A percentile compares a stretch with the other conserved stretches of the same genome.
Conservation (phyloP, 1,284 basidiomycete genomes). For the Clitocybe nebularis region DNA sequence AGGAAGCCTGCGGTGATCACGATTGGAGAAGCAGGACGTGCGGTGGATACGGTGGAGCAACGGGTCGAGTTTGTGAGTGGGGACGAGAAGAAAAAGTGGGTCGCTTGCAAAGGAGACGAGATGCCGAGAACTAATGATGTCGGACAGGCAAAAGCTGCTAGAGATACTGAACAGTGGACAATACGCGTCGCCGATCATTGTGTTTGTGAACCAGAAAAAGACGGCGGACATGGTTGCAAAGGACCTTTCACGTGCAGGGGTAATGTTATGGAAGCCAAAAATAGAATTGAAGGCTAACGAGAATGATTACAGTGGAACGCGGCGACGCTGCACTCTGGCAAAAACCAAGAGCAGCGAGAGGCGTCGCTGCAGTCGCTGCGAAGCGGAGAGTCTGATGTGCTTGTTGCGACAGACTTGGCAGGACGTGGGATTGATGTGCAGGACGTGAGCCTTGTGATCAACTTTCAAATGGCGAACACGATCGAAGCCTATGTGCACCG, state of each 20-base stretch:
- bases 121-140: not conserved
- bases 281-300: constrained; percentile 13
- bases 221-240: constrained; percentile 95
- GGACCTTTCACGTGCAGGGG: constrained; percentile 82
- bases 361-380: constrained; percentile 85
- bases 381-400: constrained; percentile 76
- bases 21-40: constrained; percentile 95
- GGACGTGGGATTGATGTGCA: constrained; percentile 98
- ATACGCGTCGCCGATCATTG: constrained; percentile 90
- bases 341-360: constrained; percentile 96
- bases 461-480: constrained; percentile 94
- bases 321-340: constrained; percentile 92
- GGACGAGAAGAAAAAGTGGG: constrained; percentile 93
- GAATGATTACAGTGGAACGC: constrained; percentile 64
- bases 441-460: constrained; percentile 93
- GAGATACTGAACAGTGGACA: constrained; percentile 87
- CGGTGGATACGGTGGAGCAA: constrained; percentile 97
- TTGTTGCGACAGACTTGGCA: constrained; percentile 97
- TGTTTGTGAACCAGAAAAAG: constrained; percentile 99
- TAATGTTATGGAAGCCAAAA: constrained; percentile 26
- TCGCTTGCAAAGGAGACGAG: constrained; percentile 4
- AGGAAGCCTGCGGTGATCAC: constrained; percentile 92
- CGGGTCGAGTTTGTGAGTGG: constrained; percentile 89
- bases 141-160: constrained; percentile 68
- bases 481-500: constrained; percentile 98